Conservation (phyloP, 768 basidiomycete species). For the Naematelia aurantialba region DNA sequence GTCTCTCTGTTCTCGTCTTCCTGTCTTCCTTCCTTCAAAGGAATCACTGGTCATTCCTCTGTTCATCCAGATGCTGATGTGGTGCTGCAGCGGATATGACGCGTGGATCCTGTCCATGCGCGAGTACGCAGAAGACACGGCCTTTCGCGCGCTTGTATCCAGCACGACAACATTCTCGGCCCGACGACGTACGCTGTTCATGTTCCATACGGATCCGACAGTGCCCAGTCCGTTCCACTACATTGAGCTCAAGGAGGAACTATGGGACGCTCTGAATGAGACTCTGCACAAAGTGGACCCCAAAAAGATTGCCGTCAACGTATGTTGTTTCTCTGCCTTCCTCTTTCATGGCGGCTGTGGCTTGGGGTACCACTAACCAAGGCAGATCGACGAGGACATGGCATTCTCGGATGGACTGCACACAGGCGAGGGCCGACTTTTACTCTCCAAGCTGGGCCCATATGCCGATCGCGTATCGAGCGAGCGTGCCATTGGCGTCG, state of each 20-base stretch:
- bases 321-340: constrained; percentile 42
- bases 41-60: too few species aligned
- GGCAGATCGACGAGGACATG: constrained; percentile 48
- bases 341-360: neutral
- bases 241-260: constrained; percentile 57
- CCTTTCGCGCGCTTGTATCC: constrained; percentile 58
- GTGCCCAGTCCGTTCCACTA: constrained; percentile 55
- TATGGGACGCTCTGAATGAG: constrained; percentile 55
- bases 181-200: constrained; percentile 56
- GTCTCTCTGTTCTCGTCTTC: neutral
- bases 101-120: constrained; percentile 52
- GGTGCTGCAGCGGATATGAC: constrained; percentile 21
- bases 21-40: too few species aligned
- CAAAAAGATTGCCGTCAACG: constrained; percentile 55
- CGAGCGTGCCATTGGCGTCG: constrained; percentile 56
- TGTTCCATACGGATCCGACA: constrained; percentile 56
- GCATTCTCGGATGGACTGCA: constrained; percentile 58
- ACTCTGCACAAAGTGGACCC: constrained; percentile 52
- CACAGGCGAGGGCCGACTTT: constrained; percentile 54
- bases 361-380: neutral
- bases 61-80: neutral
- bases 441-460: constrained; percentile 52
- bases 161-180: constrained; percentile 55
- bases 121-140: constrained; percentile 59
- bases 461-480: constrained; percentile 55